Base-by-base conservation (phyloP, 1,139 yeast genomes). In the Debaryomyces singareniensis region DNA sequence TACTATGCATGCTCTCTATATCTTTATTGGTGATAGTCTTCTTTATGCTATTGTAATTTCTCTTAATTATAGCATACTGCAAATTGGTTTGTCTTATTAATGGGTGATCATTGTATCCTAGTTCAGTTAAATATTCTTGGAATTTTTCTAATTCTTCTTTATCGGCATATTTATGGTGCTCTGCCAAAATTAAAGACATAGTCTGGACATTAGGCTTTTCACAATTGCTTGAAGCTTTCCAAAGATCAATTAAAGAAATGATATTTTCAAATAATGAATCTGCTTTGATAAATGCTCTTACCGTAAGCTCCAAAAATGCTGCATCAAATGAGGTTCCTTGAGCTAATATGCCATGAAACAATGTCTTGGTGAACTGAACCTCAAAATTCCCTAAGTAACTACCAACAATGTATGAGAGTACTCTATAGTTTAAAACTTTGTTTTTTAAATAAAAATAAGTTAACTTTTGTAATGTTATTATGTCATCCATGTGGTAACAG, bases 221-320 rank as follows among this genome's bases (percentile, higher is more conserved):
- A 28, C 53, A 47, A 23, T 44, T 49, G 2, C 44, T 34, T 2
- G 56, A 40, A 13, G 44, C 40, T 12, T 44, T 38, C 71, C 71
- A 65, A 3, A 43, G 33, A 18, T 51, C 47, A 28, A 57, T 39
- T 4, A 55, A 31, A n/a, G 39, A 41, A n/a, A 40, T 34, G 11
- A 56, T 23, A 27, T 55, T 53, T 20, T 62, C 67, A 35, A 61
- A 62, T 7, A 63, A 33, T 2, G 65, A 46, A 25, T 53, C 63
- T 5, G 49, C 53, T 20, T 43, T 40, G 3, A 55, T 43, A 29
- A 62, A 45, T 31, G 50, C 52, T 16, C 34, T 30, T 4, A 62
- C 30, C 4, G 57, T 46, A 1, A 52, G 38, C 13, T 63, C 59
- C n/a, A 66, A 34, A 3, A 65, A 39, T 1, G 36, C 14, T 15